Base-by-base conservation (phyloP, 768 basidiomycete genomes). In the Lactifluus echinatus region DNA sequence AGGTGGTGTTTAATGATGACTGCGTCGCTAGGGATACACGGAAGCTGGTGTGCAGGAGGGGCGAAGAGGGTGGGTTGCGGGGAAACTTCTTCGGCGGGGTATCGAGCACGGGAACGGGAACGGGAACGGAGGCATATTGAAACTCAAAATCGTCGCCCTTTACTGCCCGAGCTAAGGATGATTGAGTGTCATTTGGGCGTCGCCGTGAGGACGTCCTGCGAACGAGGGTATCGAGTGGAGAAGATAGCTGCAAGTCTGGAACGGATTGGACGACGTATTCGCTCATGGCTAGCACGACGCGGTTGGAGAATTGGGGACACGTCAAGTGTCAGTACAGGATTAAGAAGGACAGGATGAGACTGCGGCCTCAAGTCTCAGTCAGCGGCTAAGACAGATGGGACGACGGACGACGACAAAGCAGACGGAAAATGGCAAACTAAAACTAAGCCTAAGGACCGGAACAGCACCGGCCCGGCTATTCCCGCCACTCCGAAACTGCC, bases 221-320 rank as follows among this genome's bases (percentile, higher is more conserved):
- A 53, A 78, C 79, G 47, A 87, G 76, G 2, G 76, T 72, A 39
- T 81, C 78, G 39, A 86, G 73, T 7, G 85, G 85, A 1, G 85
- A 87, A 21, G 75, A 69, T 56, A 68, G 65, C 50, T 72, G 64
- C 19, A 77, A 53, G 29, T 44, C 26, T 21, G 48, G 37, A n/a
- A 59, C 36, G 12, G 45, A 40, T 11, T 45, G 37, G 2, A 47
- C 23, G 26, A 54, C 39, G 43, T 52, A 45, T 17, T 56, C 54
- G 31, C 34, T 47, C 60, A 60, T 62, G 51, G 33, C 39, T 28
- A 34, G 37, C 36, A 37, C 19, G 40, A 23, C 17, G 29, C 5
- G 44, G 17, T 37, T 28, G 10, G 10, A 19, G 21, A 42, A 42
- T 0, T 10, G 14, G n/a, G 21, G 43, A 46, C 26, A 46, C 15